Evolutionary conservation across 2,329 filamentous ascomycete species (phyloP), one percentile per base, ranked within the genome.

Genomic region (Ceratocystiopsis minuta): DNA sequence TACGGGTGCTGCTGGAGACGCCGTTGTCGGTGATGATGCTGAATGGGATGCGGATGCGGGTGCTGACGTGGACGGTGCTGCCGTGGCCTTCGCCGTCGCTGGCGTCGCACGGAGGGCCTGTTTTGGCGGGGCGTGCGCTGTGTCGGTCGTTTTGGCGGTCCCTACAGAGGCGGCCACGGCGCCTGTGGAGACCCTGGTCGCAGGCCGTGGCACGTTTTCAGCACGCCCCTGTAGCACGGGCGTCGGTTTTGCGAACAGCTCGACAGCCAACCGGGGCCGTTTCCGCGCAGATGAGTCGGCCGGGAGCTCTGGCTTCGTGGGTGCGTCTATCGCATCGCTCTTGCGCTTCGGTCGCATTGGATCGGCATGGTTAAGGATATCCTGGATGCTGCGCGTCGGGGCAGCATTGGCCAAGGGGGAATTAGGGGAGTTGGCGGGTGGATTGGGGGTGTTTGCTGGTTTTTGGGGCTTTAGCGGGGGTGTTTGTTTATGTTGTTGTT

Each of bases 261-360:
- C 69, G 48, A 72, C 66, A 18, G 66, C 58, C 49, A 74, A 66
- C 46, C 65, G 60, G 41, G 64, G 55, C 54, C 61, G 67, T 57
- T 75, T 75, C 42, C 59, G 53, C 43, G 61, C 60, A 37, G 62
- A 51, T 6, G 6, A 6, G 24, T 28, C 24, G 24, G 24, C 6
- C 24, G 11, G 24, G 15, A 15, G 32, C 32, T 15, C 6, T 16
- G 11, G 15, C 13, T 16, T 32, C 31, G 24, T 16, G 32, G 16
- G 13, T 10, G 34, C 33, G 24, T 28, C 24, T 28, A 28, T 10
- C 24, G 24, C 24, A 28, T 28, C 24, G 24, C 24, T 40, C 38
- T 48, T 49, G 14, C 48, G 45, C 38, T 49, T 49, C 11, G 37
- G 40, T 24, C 43, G 48, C 42, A 46, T 42, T 34, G 46, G 16